A percentile compares a stretch with the other conserved stretches of the same genome.
Evolutionary conservation across 108 stramenopile species (phyloP).

Genomic region (Skeletonema grethae): DNA sequence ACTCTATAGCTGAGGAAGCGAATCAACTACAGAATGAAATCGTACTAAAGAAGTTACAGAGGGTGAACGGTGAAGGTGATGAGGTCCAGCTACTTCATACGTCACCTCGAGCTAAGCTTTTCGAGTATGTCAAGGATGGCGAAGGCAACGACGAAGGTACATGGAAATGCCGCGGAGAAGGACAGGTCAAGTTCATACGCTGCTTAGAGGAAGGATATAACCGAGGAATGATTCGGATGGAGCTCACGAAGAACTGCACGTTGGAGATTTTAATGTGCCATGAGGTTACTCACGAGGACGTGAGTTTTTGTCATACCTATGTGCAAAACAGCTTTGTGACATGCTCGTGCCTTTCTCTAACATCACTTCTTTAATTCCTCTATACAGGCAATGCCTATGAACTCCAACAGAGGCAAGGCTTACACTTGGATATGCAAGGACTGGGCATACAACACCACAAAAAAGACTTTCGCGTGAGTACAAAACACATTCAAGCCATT

Average conservation of each 20-base stretch:
- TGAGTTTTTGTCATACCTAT: constrained; percentile 1
- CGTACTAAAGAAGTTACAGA: constrained; percentile 8
- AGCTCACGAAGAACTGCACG: constrained; percentile 21
- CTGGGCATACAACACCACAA: constrained; percentile 23
- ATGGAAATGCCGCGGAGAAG: constrained; percentile 22
- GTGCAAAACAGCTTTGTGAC: background rate
- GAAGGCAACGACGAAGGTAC: constrained; percentile 12
- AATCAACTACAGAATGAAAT: background rate
- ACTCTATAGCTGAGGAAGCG: background rate
- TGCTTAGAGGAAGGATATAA: constrained; percentile 30
- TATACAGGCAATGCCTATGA: constrained; percentile 14
- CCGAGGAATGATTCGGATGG: constrained; percentile 34
- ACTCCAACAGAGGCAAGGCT: constrained; percentile 23
- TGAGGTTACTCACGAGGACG: constrained; percentile 15
- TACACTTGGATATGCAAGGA: constrained; percentile 32
- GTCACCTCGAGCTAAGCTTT: constrained; percentile 14
- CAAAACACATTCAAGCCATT: too few relatives aligned
- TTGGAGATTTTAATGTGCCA: constrained; percentile 26
- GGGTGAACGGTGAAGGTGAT: constrained; percentile 18
- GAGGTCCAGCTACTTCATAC: constrained; percentile 19
- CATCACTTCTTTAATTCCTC: background rate
- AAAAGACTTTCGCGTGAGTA: constrained; percentile 14
- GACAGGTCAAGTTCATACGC: constrained; percentile 17
- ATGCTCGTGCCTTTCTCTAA: background rate
- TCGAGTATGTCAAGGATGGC: constrained; percentile 16